Evolutionary conservation across 768 basidiomycete genomes (phyloP).

Genomic region (Lentinula sp.): DNA sequence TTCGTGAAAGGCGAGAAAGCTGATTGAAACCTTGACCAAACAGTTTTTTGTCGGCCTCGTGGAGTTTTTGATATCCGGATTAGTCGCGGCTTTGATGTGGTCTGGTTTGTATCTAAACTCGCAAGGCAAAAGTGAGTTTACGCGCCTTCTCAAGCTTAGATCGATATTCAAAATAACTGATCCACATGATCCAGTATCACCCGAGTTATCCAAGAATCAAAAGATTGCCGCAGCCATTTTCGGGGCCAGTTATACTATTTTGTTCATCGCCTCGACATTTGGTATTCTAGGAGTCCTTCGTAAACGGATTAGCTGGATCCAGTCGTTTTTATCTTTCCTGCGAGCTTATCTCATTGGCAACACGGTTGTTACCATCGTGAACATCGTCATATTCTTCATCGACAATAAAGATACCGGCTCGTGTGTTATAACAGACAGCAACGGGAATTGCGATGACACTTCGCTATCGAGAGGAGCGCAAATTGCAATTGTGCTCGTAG

Average conservation of each 20-base stretch:
- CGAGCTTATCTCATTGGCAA: neutral
- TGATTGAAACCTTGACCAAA: neutral
- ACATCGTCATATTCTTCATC: conserved; percentile 2
- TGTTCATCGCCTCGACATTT: neutral
- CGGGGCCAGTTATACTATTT: neutral
- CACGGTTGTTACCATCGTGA: neutral
- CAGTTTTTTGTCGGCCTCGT: neutral
- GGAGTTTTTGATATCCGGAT: neutral
- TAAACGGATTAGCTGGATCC: neutral
- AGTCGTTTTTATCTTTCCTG: neutral
- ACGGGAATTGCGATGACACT: neutral
- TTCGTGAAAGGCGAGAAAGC: neutral
- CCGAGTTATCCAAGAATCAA: neutral
- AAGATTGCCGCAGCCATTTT: neutral
- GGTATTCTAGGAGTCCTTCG: neutral
- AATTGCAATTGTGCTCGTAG: neutral
- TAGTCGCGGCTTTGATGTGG: conserved; percentile 1
- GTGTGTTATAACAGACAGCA: neutral
- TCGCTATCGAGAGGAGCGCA: neutral
- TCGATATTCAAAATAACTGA: neutral
- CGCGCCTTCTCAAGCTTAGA: neutral
- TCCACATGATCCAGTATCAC: neutral
- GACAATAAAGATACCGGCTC: neutral
- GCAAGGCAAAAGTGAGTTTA: neutral
- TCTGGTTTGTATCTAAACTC: neutral